Evolutionary conservation across 2,329 filamentous ascomycete species (phyloP).

Genomic region (Alternaria metachromatica): DNA sequence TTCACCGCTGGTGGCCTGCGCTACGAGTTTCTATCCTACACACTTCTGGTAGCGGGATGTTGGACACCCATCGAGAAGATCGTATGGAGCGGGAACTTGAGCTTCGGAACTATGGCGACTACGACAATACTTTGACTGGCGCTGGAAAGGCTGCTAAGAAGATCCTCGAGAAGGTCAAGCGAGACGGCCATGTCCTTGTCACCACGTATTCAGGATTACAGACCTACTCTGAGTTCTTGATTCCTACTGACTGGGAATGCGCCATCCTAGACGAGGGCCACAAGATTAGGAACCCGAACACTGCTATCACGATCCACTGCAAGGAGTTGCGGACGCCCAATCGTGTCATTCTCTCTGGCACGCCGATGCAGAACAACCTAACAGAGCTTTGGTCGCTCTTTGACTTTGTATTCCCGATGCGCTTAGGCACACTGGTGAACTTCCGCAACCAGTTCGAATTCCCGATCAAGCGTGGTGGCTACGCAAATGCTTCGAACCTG

Average conservation of each 20-base stretch:
- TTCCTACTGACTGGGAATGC: constrained; percentile 88
- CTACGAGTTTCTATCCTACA: constrained; percentile 93
- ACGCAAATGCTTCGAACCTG: constrained; percentile 91
- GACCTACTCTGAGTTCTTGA: constrained; percentile 82
- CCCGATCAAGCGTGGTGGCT: constrained; percentile 90
- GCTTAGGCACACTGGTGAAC: constrained; percentile 86
- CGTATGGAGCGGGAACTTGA: constrained; percentile 68
- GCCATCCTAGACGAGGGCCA: constrained; percentile 96
- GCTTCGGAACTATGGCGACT: constrained; percentile 55
- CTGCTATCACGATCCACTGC: constrained; percentile 91
- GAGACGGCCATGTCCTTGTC: constrained; percentile 88
- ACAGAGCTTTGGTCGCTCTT: constrained; percentile 96
- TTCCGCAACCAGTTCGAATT: constrained; percentile 93
- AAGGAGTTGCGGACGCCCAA: constrained; percentile 92
- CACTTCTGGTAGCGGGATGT: constrained; percentile 94
- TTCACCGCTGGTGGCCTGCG: constrained; percentile 99
- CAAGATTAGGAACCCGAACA: constrained; percentile 96
- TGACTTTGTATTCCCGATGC: constrained; percentile 97
- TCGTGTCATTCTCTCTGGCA: constrained; percentile 91
- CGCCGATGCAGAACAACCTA: constrained; percentile 96
- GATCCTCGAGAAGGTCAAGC: constrained; percentile 81
- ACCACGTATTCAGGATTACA: constrained; percentile 97
- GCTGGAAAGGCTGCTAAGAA: constrained; percentile 74
- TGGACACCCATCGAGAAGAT: constrained; percentile 71
- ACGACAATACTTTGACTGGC: constrained; percentile 54